A percentile compares a stretch with the other conserved stretches of the same genome.
These are phyloP conservation scores for Pelargonium australe DNA, from an alignment of 441 rosid genomes.

Conservation along the genomic window DNA sequence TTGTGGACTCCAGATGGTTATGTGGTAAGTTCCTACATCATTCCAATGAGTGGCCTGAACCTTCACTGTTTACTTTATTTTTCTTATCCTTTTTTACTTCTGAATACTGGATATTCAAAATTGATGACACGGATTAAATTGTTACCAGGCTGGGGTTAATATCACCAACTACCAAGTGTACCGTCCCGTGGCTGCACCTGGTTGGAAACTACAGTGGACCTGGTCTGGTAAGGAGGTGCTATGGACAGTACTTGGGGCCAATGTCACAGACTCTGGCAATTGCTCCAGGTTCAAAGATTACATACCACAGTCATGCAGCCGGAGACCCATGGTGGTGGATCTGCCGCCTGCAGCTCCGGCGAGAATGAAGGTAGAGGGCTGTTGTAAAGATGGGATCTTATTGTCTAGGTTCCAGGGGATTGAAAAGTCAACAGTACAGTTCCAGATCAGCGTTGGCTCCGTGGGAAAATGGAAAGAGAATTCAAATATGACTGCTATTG, in stretches of 20 bases:
- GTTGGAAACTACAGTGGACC: conserved; percentile 5
- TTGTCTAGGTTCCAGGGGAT: background rate
- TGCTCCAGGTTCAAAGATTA: background rate
- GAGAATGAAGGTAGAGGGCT: background rate
- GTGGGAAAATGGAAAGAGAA: conserved; percentile 1
- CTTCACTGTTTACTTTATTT: background rate
- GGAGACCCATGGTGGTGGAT: background rate
- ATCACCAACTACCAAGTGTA: background rate
- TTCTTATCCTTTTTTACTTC: background rate
- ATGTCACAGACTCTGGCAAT: background rate
- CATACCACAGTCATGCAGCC: conserved; percentile 4
- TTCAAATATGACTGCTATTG: conserved; percentile 1
- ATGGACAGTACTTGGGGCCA: background rate
- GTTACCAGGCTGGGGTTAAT: conserved; percentile 4
- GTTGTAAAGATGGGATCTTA: conserved; percentile 3
- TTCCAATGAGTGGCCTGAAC: background rate
- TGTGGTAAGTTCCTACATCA: background rate
- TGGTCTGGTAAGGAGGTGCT: background rate
- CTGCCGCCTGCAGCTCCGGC: background rate
- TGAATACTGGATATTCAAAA: background rate
- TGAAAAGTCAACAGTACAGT: conserved; percentile 1
- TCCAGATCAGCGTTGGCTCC: conserved; percentile 2
- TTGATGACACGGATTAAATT: background rate
- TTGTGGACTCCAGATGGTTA: background rate
- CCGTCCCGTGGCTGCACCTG: background rate